Conservation (phyloP, 78 protist species). For the Acrasis kona region DNA sequence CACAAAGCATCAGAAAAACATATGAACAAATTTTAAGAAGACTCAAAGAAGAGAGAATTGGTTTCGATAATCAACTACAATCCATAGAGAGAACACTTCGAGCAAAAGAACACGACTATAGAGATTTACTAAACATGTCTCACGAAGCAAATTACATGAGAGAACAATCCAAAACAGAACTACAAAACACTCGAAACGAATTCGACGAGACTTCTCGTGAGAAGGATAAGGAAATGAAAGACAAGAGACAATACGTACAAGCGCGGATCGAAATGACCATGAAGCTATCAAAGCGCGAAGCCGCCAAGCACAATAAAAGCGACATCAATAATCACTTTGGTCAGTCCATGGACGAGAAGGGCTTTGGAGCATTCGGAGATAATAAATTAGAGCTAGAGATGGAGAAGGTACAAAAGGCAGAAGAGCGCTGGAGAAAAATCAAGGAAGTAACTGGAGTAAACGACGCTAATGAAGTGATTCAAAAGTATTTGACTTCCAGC, state of each 20-base stretch:
- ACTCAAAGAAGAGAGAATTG: conserved; percentile 58
- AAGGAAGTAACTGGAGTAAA: conserved; percentile 64
- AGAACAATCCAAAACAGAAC: conserved; percentile 42
- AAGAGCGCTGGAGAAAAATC: conserved; percentile 53
- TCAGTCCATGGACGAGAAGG: background rate
- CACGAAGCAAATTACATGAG: conserved; percentile 47
- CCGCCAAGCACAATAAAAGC: background rate
- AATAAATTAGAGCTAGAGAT: conserved; percentile 9
- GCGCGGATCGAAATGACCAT: conserved; percentile 11
- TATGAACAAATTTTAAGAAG: conserved; percentile 61
- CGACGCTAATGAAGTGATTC: conserved; percentile 46
- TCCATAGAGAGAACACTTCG: conserved; percentile 49
- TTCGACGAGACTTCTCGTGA: conserved; percentile 27
- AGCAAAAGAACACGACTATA: conserved; percentile 40
- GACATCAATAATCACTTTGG: background rate
- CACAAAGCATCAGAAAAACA: conserved; percentile 51
- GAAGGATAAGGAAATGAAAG: conserved; percentile 17
- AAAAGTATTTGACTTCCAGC: conserved; percentile 43
- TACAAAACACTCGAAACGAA: conserved; percentile 15
- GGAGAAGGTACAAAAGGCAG: conserved; percentile 26
- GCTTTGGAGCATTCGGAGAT: background rate
- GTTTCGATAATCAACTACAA: conserved; percentile 47
- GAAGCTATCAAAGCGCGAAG: background rate
- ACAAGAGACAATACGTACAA: conserved; percentile 5
- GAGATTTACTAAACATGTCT: conserved; percentile 39